phyloP scores from a whole-genome alignment of 116 monocot species.

The Cymodocea nodosa region DNA sequence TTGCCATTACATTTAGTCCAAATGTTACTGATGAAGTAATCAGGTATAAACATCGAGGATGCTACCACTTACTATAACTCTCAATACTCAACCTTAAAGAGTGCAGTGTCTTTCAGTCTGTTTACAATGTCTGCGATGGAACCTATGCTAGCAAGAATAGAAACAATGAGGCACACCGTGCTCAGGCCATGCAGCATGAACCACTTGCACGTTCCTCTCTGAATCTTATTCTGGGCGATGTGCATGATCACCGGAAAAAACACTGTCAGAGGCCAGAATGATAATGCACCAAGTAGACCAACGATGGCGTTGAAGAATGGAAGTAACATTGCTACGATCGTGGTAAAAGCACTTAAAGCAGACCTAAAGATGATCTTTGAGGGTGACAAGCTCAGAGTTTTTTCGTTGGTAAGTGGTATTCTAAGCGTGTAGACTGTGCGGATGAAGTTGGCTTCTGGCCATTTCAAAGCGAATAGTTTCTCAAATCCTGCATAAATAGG shows the following conservation, averaged over 20 bases:
- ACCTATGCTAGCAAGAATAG: constrained; percentile 39
- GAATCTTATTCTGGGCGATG: constrained; percentile 45
- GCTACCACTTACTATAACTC: background rate
- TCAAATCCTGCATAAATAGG: constrained; percentile 55
- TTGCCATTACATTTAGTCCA: background rate
- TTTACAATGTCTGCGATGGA: constrained; percentile 49
- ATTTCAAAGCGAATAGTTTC: constrained; percentile 18
- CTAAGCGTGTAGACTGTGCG: constrained; percentile 24
- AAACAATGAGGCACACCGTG: constrained; percentile 28
- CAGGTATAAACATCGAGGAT: background rate
- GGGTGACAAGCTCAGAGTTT: constrained; percentile 17
- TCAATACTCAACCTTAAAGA: constrained; percentile 30
- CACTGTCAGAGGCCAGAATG: constrained; percentile 64
- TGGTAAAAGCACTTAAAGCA: constrained; percentile 33
- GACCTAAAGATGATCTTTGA: constrained; percentile 41
- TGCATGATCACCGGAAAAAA: constrained; percentile 60
- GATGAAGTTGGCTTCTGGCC: constrained; percentile 46
- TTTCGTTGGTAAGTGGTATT: constrained; percentile 12
- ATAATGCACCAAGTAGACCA: constrained; percentile 45
- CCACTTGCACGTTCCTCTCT: constrained; percentile 28
- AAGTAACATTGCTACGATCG: constrained; percentile 41
- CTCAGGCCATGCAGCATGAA: constrained; percentile 33
- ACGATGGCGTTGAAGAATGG: constrained; percentile 77
- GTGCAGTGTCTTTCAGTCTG: constrained; percentile 26
- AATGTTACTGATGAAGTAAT: background rate